Conservation (phyloP, 805 yeast genomes). For the Wickerhamomyces kurtzmanii region DNA sequence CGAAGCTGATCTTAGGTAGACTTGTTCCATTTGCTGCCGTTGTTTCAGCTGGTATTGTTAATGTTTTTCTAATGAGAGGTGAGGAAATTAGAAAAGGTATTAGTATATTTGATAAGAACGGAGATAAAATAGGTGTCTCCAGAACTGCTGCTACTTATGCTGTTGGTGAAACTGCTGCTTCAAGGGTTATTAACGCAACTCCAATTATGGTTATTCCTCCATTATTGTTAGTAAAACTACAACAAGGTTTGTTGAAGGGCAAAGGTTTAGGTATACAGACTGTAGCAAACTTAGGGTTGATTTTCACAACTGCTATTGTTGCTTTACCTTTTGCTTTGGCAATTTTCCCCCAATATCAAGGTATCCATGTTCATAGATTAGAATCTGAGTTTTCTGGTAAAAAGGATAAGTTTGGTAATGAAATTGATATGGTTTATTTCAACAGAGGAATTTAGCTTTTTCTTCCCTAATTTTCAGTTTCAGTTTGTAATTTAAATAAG, state of each 20-base stretch:
- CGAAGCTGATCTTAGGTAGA: slow-evolving; percentile 69
- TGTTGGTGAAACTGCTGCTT: slow-evolving; percentile 94
- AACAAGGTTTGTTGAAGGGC: slow-evolving; percentile 57
- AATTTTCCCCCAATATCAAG: slow-evolving; percentile 85
- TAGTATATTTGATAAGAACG: slow-evolving; percentile 56
- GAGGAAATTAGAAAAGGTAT: slow-evolving; percentile 88
- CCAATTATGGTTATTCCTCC: slow-evolving; percentile 98
- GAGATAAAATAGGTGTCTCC: slow-evolving; percentile 62
- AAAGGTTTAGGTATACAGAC: slow-evolving; percentile 59
- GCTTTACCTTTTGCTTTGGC: slow-evolving; percentile 94
- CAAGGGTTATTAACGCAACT: slow-evolving; percentile 91
- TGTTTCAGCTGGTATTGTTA: slow-evolving; percentile 92
- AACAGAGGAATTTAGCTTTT: slow-evolving; percentile 80
- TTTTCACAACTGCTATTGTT: slow-evolving; percentile 74
- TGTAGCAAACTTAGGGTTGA: slow-evolving; percentile 72
- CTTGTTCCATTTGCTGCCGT: slow-evolving; percentile 98
- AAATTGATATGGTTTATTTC: slow-evolving; percentile 59
- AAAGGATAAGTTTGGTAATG: slow-evolving; percentile 51
- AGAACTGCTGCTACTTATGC: slow-evolving; percentile 85
- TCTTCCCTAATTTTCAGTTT: background rate
- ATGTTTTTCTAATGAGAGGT: slow-evolving; percentile 93
- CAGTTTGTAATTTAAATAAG: no score
- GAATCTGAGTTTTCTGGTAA: slow-evolving; percentile 57
- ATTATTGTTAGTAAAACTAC: slow-evolving; percentile 67
- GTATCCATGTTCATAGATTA: slow-evolving; percentile 43